Conservation (phyloP, 108 stramenopile genomes). For the Bacterosira constricta region DNA sequence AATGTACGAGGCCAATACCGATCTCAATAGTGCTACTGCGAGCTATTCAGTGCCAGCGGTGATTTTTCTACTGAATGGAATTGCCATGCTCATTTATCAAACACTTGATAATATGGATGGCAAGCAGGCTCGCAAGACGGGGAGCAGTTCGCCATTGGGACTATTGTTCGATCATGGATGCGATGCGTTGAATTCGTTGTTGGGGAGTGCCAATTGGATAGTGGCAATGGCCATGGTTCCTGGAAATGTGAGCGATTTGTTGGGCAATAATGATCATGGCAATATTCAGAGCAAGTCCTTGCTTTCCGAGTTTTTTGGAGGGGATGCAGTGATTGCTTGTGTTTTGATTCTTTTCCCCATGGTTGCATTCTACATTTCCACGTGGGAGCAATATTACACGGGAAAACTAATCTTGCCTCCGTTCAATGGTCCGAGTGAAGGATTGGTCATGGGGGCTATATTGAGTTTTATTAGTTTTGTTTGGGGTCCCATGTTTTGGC, state of each 20-base stretch:
- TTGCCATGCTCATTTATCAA: conserved; percentile 92
- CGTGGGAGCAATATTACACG: conserved; percentile 90
- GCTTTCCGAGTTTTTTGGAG: conserved; percentile 28
- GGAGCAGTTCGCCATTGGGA: conserved; percentile 86
- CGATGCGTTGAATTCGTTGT: conserved; percentile 90
- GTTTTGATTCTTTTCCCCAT: conserved; percentile 63
- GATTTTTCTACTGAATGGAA: conserved; percentile 86
- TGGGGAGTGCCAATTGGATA: conserved; percentile 85
- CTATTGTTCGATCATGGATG: conserved; percentile 97
- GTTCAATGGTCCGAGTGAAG: conserved; percentile 88
- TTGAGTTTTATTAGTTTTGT: conserved; percentile 62
- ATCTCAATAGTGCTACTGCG: not conserved
- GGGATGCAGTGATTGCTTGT: conserved; percentile 26
- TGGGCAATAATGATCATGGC: conserved; percentile 2
- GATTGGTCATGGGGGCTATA: conserved; percentile 64
- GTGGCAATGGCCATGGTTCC: conserved; percentile 62
- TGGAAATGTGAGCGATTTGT: conserved; percentile 32
- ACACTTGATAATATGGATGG: conserved; percentile 99
- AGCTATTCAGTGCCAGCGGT: conserved; percentile 60
- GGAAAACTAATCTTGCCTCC: conserved; percentile 80
- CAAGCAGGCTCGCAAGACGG: conserved; percentile 94
- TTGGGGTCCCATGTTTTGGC: conserved; percentile 69
- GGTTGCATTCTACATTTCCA: conserved; percentile 74
- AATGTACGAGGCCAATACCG: conserved; percentile 50
- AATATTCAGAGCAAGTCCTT: conserved; percentile 28